A percentile compares a stretch with the other conserved stretches of the same genome.
phyloP scores from a whole-genome alignment of 768 basidiomycete genomes.

The Fomitopsis serialis region DNA sequence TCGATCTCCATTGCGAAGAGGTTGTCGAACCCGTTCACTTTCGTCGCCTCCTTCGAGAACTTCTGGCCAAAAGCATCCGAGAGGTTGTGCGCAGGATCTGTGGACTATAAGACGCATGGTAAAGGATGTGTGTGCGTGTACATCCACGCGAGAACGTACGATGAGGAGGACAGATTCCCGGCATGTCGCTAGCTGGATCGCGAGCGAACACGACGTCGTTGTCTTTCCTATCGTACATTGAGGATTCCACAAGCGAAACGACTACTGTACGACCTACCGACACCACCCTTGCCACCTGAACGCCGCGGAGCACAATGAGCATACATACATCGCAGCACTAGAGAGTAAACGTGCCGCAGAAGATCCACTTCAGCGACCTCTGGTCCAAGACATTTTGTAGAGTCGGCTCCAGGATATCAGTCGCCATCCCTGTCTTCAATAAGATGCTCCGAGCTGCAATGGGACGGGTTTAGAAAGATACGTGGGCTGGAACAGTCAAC shows the following conservation, averaged over 20 bases:
- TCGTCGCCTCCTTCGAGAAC: conserved; percentile 98
- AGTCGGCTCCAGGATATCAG: conserved; percentile 72
- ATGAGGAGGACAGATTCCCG: conserved; percentile 97
- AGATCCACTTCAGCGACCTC: conserved; percentile 94
- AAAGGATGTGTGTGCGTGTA: background rate
- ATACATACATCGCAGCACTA: conserved; percentile 8
- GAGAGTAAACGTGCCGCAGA: conserved; percentile 69
- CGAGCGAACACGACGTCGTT: conserved; percentile 94
- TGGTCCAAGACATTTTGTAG: conserved; percentile 96
- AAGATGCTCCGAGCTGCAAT: background rate
- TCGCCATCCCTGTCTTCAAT: conserved; percentile 36
- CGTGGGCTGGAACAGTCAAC: background rate
- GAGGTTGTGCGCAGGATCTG: conserved; percentile 99
- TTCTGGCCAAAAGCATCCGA: conserved; percentile 99
- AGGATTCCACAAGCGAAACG: background rate
- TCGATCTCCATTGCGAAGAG: conserved; percentile 99
- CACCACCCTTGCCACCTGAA: conserved; percentile 96
- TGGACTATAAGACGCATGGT: conserved; percentile 54
- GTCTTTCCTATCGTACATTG: conserved; percentile 74
- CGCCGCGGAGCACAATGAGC: conserved; percentile 5
- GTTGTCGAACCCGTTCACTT: conserved; percentile 96
- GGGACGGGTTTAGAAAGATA: background rate
- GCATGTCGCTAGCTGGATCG: conserved; percentile 88
- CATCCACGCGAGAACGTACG: conserved; percentile 38
- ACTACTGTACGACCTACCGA: conserved; percentile 54